phyloP scores from a whole-genome alignment of 1,139 yeast species.

The Hansenula sp. region DNA sequence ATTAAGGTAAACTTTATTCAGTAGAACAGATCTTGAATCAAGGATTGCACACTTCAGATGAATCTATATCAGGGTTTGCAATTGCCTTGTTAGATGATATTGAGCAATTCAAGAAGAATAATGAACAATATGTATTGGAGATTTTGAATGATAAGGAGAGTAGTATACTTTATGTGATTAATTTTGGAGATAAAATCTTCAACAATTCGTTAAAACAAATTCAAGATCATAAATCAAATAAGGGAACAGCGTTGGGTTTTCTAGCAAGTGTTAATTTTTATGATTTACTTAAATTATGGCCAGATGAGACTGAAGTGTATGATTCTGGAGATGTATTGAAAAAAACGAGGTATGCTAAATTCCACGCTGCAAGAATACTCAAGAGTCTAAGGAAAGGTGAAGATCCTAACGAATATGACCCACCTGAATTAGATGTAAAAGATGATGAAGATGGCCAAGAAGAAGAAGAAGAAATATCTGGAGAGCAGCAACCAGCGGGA shows the following conservation, averaged over 20 bases:
- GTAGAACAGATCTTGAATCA: constrained; percentile 60
- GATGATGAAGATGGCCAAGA: neutral
- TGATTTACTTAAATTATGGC: constrained; percentile 40
- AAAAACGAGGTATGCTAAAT: constrained; percentile 51
- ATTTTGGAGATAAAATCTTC: constrained; percentile 60
- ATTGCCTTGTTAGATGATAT: constrained; percentile 57
- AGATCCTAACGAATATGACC: constrained; percentile 47
- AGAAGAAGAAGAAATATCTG: neutral
- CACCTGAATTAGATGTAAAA: constrained; percentile 24
- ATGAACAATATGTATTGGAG: constrained; percentile 27
- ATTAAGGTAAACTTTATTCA: constrained; percentile 40
- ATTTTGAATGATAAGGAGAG: constrained; percentile 52
- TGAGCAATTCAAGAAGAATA: constrained; percentile 44
- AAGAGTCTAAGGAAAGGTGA: constrained; percentile 39
- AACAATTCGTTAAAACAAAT: constrained; percentile 47
- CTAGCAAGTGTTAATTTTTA: constrained; percentile 47
- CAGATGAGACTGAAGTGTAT: constrained; percentile 30
- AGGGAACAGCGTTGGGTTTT: constrained; percentile 40
- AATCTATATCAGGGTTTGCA: constrained; percentile 54
- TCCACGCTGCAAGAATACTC: constrained; percentile 51
- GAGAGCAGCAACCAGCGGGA: constrained; percentile 14
- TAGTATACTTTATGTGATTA: constrained; percentile 53
- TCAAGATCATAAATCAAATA: constrained; percentile 30
- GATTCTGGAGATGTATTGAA: constrained; percentile 26
- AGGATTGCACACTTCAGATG: constrained; percentile 49